Base-by-base conservation (phyloP, 148 eudicot species). In the Hydrangea macrophylla region DNA sequence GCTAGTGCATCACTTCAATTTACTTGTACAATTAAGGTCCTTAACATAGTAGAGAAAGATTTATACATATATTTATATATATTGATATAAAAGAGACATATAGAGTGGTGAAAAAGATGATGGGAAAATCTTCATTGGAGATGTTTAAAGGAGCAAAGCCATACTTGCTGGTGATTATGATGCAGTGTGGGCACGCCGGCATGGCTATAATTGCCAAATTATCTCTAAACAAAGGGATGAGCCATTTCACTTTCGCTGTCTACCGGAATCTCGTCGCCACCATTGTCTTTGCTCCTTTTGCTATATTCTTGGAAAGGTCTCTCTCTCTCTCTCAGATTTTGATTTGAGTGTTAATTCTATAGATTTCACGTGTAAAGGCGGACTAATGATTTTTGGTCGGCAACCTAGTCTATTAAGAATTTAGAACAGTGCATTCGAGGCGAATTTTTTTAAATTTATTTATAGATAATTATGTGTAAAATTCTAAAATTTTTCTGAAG, bases 141-240 rank as follows among this genome's bases (percentile, higher is more conserved):
- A 0, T 61, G 45, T 53, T 36, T 15, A 65, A 79, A n/a, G 55
- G 65, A 61, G 68, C 71, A 42, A 83, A 76, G 70, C 85, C 95
- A 36, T 93, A 81, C 73, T 23, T 82, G 56, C 80, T 68, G 0
- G 83, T 86, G n/a, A 53, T 88, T 5, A 78, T 81, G 44, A 31
- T 93, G 68, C 98, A 86, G 58, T 76, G 86, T 66, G 92, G 90
- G 1, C 71, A 60, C 33, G 81, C 95, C 7, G 98, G 94, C n/a
- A n/a, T 86, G 55, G 78, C 73, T 9, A 74, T 93, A 18, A 79
- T 88, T 4, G 84, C 85, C 26, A 88, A 88, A 68, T 63, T 70
- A 39, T 88, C 92, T 13, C 79, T 88, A 33, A 83, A 93, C 75
- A 27, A 79, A 27, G 98, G 98, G 25, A 85, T 86, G 81, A 93